Base-by-base conservation (phyloP, 1,139 yeast genomes). In the Geotrichum histeridarum region DNA sequence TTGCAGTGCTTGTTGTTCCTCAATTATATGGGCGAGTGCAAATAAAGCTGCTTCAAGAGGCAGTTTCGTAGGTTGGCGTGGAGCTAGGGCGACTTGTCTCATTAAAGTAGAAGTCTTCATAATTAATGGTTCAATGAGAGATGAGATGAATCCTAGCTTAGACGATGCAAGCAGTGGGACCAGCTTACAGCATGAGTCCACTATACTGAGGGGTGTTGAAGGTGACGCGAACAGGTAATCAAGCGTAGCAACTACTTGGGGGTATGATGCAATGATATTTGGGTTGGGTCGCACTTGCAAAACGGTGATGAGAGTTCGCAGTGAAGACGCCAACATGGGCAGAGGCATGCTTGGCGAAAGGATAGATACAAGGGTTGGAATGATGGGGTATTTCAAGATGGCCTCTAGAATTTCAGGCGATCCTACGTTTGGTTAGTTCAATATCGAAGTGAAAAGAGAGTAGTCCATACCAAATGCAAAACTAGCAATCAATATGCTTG, bases 401-500 rank as follows among this genome's bases (percentile, higher is more conserved):
- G 58, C 54, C 31, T 54, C 57, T 8, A 68, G 58, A 7, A 61
- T 60, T 12, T 57, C 59, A 36, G 61, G 58, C 30, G 64, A 52
- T 37, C 63, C 59, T 56, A 12, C 14, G 32, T 12, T 47, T 33
- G 27, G 42, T 44, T 41, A 51, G 48, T 15, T 27, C 22, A n/a
- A 42, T 18, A 42, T 30, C 12, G 32, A 37, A 17, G 35, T 46
- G 9, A 35, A 48, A 12, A 32, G 15, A 30, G 44, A 42, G 12
- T 39, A 14, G 12, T 37, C 45, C 59, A 37, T 56, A 54, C 71
- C 71, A 47, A 65, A 62, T 8, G 72, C 69, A 50, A 69, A 63
- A 43, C 70, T 66, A 3, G 69, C 70, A 11, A 69, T 55, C 12
- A 69, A 61, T 9, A 67, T 58, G 17, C 65, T 63, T 7, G 70